A percentile compares a stretch with the other conserved stretches of the same genome.
Evolutionary conservation across 2,329 filamentous ascomycete genomes (phyloP).

Genomic region (Pestalotiopsis sp.): DNA sequence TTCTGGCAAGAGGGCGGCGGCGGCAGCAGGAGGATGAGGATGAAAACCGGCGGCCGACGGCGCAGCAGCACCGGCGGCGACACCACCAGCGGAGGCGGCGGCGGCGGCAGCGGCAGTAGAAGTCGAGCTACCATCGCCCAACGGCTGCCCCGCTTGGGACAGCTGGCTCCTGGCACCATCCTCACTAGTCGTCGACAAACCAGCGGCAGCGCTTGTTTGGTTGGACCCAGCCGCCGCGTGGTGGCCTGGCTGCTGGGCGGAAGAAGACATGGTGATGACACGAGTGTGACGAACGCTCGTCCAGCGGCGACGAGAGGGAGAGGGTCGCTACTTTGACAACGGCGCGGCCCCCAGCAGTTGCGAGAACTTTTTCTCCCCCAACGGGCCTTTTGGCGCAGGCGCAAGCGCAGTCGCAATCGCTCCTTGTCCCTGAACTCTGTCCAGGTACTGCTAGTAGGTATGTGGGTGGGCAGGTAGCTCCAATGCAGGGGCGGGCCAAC

Average conservation of each 20-base stretch:
- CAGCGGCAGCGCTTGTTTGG: neutral
- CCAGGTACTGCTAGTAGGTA: neutral
- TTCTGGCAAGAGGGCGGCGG: neutral
- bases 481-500: neutral
- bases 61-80: neutral
- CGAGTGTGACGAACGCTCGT: neutral
- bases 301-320: neutral
- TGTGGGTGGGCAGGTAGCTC: neutral
- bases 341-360: too few relatives aligned
- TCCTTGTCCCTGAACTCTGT: too few relatives aligned
- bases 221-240: neutral
- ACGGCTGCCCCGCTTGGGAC: conserved; percentile 13
- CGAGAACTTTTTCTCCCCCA: too few relatives aligned
- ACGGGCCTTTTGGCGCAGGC: too few relatives aligned
- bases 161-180: conserved; percentile 5
- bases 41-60: neutral
- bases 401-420: too few relatives aligned
- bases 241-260: neutral
- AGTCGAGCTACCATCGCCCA: neutral
- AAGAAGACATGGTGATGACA: conserved; percentile 5
- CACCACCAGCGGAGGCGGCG: neutral
- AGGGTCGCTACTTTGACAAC: neutral
- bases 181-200: neutral
- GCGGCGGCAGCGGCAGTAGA: neutral
- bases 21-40: neutral